Conservation (phyloP, 306 rosid genomes). For the Rosa lucieae region DNA sequence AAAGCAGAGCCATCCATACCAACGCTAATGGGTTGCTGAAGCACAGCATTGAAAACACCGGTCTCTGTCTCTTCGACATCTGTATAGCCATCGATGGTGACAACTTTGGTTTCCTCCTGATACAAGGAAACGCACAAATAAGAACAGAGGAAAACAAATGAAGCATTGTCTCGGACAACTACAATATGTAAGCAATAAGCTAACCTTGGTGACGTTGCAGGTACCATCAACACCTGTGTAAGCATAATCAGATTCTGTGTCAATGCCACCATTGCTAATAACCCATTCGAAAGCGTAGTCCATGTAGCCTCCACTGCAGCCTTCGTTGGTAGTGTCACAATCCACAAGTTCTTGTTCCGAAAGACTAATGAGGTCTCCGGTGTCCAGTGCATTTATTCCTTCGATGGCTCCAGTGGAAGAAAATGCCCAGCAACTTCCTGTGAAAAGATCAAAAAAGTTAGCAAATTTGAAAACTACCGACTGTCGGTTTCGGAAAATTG, state of each 20-base stretch:
- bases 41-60: slow-evolving; percentile 53
- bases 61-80: slow-evolving; percentile 62
- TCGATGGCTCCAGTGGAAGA: slow-evolving; percentile 72
- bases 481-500: background rate
- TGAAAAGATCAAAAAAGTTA: slow-evolving; percentile 7
- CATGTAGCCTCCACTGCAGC: slow-evolving; percentile 78
- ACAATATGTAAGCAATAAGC: background rate
- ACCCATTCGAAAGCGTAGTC: slow-evolving; percentile 87
- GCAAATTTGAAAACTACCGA: background rate
- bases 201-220: slow-evolving; percentile 61
- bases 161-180: background rate
- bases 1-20: slow-evolving; percentile 61
- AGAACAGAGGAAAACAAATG: background rate
- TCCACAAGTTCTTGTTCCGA: slow-evolving; percentile 82
- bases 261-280: slow-evolving; percentile 69
- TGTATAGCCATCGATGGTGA: slow-evolving; percentile 55
- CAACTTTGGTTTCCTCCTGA: slow-evolving; percentile 63
- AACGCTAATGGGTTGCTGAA: slow-evolving; percentile 69
- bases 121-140: slow-evolving; percentile 11
- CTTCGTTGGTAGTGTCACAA: slow-evolving; percentile 61
- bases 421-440: slow-evolving; percentile 93
- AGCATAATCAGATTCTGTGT: slow-evolving; percentile 61
- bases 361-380: slow-evolving; percentile 62
- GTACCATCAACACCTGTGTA: slow-evolving; percentile 52
- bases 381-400: slow-evolving; percentile 69